Conservation (phyloP, 1,284 basidiomycete species). For the Ganoderma lingzhi region DNA sequence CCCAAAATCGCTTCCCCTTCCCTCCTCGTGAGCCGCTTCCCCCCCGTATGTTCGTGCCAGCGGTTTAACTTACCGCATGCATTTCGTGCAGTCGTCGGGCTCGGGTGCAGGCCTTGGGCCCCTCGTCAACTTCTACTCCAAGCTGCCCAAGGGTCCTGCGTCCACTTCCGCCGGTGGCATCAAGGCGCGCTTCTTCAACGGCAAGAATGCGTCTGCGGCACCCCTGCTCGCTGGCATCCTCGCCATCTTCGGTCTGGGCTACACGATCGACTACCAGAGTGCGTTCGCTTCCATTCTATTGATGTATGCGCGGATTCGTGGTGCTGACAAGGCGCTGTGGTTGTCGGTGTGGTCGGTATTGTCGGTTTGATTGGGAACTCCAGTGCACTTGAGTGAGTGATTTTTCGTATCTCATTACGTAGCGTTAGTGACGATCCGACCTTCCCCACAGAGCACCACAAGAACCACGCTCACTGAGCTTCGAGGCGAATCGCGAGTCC, state of each 20-base stretch:
- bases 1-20: slow-evolving; percentile 95
- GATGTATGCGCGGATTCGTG: not conserved
- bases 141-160: slow-evolving; percentile 84
- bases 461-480: slow-evolving; percentile 81
- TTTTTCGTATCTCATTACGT: slow-evolving; percentile 7
- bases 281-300: slow-evolving; percentile 48
- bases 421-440: slow-evolving; percentile 36
- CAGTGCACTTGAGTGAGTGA: slow-evolving; percentile 80
- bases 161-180: slow-evolving; percentile 73
- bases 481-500: slow-evolving; percentile 11
- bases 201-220: slow-evolving; percentile 83
- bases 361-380: slow-evolving; percentile 9
- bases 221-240: slow-evolving; percentile 80
- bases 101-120: slow-evolving; percentile 81
- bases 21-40: slow-evolving; percentile 72
- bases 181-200: slow-evolving; percentile 84
- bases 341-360: not conserved
- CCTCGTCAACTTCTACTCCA: slow-evolving; percentile 95
- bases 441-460: slow-evolving; percentile 76
- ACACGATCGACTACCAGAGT: slow-evolving; percentile 94
- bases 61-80: not conserved
- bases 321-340: slow-evolving; percentile 2
- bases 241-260: slow-evolving; percentile 84
- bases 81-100: slow-evolving; percentile 49
- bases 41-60: not conserved